These are phyloP conservation scores for Dryadomyces quercus-mongolicae DNA, from an alignment of 2,329 filamentous ascomycete species.

Conservation along the genomic window DNA sequence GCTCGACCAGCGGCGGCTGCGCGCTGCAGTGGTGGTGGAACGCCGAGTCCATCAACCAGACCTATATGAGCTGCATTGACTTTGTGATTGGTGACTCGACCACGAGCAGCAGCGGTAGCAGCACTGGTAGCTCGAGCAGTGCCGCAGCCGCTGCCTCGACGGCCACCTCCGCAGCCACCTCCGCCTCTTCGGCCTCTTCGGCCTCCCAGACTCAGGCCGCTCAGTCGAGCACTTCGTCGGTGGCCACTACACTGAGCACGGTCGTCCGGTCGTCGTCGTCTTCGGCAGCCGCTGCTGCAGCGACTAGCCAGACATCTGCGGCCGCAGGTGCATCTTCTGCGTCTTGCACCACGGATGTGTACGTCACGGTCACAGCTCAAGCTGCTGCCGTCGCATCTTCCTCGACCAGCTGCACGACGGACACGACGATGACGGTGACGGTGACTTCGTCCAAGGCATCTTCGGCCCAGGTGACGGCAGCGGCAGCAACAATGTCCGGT, in stretches of 20 bases:
- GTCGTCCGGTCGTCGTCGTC: neutral
- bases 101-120: neutral
- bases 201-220: too few relatives aligned
- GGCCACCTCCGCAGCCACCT: neutral
- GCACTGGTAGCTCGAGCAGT: neutral
- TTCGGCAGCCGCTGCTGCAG: neutral
- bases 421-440: too few relatives aligned
- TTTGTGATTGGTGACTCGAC: conserved; percentile 19
- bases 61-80: conserved; percentile 45
- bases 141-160: neutral
- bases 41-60: conserved; percentile 29
- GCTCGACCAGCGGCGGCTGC: conserved; percentile 30
- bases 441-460: too few relatives aligned
- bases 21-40: conserved; percentile 45
- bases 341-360: neutral
- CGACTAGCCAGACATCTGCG: neutral
- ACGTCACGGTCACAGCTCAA: neutral
- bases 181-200: neutral
- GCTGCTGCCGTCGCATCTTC: neutral
- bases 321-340: neutral
- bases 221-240: too few relatives aligned
- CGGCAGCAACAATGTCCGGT: neutral
- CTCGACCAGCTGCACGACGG: neutral
- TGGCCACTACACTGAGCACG: neutral
- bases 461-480: neutral